A percentile compares a stretch with the other conserved stretches of the same genome.
Conservation (phyloP, 164 flowering plant species). For the Malania oleifera region DNA sequence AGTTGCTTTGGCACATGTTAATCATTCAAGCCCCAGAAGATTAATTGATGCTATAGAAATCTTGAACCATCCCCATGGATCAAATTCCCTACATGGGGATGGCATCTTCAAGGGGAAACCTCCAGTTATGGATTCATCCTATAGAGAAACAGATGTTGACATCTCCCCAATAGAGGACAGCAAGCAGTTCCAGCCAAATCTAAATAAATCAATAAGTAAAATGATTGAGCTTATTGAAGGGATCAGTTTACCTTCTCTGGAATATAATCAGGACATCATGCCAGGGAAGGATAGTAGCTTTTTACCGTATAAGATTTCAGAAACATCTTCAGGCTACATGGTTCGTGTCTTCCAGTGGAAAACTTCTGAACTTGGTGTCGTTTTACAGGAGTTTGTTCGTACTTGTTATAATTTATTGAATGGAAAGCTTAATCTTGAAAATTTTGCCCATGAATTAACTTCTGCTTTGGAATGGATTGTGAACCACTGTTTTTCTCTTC, state of each 20-base stretch:
- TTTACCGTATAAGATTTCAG: conserved; percentile 22
- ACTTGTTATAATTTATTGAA: conserved; percentile 29
- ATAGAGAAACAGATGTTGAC: conserved; percentile 7
- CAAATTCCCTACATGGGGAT: conserved; percentile 1
- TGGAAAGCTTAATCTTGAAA: conserved; percentile 23
- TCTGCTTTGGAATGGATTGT: conserved; percentile 39
- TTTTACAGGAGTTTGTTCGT: conserved; percentile 25
- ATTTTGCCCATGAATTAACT: conserved; percentile 20
- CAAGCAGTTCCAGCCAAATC: conserved; percentile 26
- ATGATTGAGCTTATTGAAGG: conserved; percentile 72
- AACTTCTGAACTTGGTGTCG: conserved; percentile 29
- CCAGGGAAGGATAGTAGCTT: conserved; percentile 24
- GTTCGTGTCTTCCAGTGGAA: conserved; percentile 45
- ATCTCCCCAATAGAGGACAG: conserved; percentile 16
- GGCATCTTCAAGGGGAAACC: conserved; percentile 6
- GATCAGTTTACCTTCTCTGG: conserved; percentile 32
- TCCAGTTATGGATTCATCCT: conserved; percentile 8
- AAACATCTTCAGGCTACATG: conserved; percentile 28
- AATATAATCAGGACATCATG: conserved; percentile 22
- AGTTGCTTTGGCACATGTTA: conserved; percentile 19
- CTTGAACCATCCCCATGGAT: conserved; percentile 9
- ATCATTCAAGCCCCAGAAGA: conserved; percentile 14
- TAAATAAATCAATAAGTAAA: conserved; percentile 47
- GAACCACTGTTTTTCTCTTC: conserved; percentile 42
- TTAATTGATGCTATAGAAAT: conserved; percentile 16